Conservation (phyloP, 2,329 filamentous ascomycete genomes). For the Pyricularia sp. region DNA sequence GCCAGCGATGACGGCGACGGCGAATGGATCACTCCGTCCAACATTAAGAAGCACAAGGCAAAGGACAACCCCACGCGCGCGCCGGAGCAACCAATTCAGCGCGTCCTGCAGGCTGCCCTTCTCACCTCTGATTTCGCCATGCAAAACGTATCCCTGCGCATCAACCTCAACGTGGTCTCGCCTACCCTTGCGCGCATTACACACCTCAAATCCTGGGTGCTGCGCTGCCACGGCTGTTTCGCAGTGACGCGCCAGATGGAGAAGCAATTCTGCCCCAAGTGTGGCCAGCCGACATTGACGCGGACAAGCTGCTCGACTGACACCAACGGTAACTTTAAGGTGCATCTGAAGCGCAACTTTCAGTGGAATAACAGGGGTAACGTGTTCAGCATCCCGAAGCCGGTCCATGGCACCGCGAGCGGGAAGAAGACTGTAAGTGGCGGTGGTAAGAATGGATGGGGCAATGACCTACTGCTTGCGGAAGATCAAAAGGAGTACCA, state of each 20-base stretch:
- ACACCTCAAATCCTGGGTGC: slow-evolving; percentile 77
- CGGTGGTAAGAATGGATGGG: slow-evolving; percentile 84
- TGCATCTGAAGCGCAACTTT: slow-evolving; percentile 90
- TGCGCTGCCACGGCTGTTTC: slow-evolving; percentile 94
- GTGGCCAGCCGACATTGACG: slow-evolving; percentile 79
- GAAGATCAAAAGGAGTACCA: slow-evolving; percentile 95
- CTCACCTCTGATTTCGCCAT: slow-evolving; percentile 95
- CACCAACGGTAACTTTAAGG: slow-evolving; percentile 65
- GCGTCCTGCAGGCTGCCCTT: slow-evolving; percentile 75
- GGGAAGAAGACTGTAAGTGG: slow-evolving; percentile 58
- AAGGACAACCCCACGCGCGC: slow-evolving; percentile 45
- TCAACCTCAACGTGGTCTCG: slow-evolving; percentile 66
- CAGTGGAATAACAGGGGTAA: slow-evolving; percentile 94
- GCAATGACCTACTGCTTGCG: slow-evolving; percentile 69
- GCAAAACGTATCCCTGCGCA: slow-evolving; percentile 92
- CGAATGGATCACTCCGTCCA: slow-evolving; percentile 91
- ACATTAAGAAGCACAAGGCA: slow-evolving; percentile 76
- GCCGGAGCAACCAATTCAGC: slow-evolving; percentile 41
- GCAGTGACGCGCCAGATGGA: slow-evolving; percentile 70
- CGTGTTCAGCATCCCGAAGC: slow-evolving; percentile 87
- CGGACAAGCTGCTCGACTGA: slow-evolving; percentile 81
- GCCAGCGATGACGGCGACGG: slow-evolving; percentile 44
- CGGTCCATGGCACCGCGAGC: slow-evolving; percentile 69
- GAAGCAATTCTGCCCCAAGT: slow-evolving; percentile 87
- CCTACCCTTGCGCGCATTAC: slow-evolving; percentile 74